Evolutionary conservation across 148 eudicot species (phyloP).

Genomic region (Polygonum maritimum): DNA sequence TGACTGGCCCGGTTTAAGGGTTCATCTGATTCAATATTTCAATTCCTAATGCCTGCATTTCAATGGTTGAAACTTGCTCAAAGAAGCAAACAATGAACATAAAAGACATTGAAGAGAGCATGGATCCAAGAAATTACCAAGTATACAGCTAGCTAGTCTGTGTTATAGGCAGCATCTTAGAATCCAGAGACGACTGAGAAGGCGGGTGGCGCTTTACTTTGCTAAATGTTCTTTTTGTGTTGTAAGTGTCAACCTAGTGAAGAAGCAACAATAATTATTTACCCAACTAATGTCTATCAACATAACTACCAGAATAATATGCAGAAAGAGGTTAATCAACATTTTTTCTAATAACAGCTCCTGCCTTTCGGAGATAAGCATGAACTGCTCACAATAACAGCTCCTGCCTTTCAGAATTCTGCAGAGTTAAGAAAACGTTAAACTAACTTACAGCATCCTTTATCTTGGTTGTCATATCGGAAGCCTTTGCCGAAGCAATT

Average conservation of each 20-base stretch:
- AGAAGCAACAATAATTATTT: neutral
- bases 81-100: neutral
- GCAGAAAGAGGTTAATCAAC: neutral
- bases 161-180: constrained; percentile 17
- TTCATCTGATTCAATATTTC: no score
- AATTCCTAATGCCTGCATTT: neutral
- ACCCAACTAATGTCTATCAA: neutral
- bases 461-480: constrained; percentile 65
- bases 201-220: constrained; percentile 52
- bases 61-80: neutral
- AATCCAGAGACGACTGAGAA: constrained; percentile 22
- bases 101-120: neutral
- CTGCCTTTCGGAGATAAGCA: neutral
- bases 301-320: neutral
- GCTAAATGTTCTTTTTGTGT: constrained; percentile 46
- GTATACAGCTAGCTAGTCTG: constrained; percentile 17
- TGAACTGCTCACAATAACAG: neutral
- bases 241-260: constrained; percentile 53
- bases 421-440: neutral
- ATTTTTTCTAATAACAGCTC: neutral
- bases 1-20: no score
- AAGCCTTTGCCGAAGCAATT: constrained; percentile 76
- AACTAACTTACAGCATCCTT: constrained; percentile 52
- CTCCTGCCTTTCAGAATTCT: neutral
- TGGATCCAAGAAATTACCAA: neutral